These are phyloP conservation scores for Euryodendron excelsum DNA, from an alignment of 148 eudicot species.

Conservation along the genomic window DNA sequence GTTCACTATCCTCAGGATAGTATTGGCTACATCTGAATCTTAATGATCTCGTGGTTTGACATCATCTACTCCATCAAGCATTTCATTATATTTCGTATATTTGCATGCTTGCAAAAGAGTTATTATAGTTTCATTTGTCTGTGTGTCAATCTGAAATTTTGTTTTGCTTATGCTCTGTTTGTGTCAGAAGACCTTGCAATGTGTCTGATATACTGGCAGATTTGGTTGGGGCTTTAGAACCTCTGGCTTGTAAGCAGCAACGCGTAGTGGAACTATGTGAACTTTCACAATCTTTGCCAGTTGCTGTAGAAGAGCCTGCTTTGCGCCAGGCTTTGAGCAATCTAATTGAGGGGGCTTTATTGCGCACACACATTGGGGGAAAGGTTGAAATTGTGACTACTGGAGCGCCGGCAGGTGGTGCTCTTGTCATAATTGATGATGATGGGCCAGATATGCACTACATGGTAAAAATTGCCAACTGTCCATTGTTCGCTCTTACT, in stretches of 20 bases:
- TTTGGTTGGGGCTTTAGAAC: conserved; percentile 80
- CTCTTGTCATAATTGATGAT: conserved; percentile 83
- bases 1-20: too few relatives aligned
- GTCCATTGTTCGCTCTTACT: background rate
- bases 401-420: conserved; percentile 94
- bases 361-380: conserved; percentile 81
- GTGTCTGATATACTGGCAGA: conserved; percentile 75
- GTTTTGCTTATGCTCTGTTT: conserved; percentile 31
- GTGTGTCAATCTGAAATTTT: background rate
- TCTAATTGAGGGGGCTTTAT: conserved; percentile 85
- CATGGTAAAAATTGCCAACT: conserved; percentile 49
- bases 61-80: background rate
- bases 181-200: conserved; percentile 79
- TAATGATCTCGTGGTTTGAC: background rate
- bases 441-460: conserved; percentile 99
- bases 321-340: conserved; percentile 92
- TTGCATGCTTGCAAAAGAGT: background rate
- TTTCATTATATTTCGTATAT: background rate
- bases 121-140: background rate
- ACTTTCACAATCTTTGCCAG: conserved; percentile 46
- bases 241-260: conserved; percentile 76
- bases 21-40: background rate
- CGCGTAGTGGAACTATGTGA: conserved; percentile 56
- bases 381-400: conserved; percentile 73
- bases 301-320: conserved; percentile 84